phyloP scores from a whole-genome alignment of 106 monocot species.

The Apostasia shenzhenica region DNA sequence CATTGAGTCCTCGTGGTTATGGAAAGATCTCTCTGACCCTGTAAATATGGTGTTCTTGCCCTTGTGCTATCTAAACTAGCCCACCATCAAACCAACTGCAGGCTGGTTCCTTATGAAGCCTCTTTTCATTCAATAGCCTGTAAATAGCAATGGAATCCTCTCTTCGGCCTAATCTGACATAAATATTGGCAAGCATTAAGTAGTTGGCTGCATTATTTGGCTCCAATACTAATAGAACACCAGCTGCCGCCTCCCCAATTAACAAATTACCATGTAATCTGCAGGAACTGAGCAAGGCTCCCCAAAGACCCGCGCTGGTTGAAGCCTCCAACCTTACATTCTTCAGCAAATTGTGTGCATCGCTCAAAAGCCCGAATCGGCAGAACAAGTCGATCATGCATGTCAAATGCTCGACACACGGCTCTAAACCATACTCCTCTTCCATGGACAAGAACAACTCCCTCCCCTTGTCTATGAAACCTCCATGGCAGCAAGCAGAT shows the following conservation, averaged over 20 bases:
- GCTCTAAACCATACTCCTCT: conserved; percentile 33
- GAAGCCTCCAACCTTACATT: background rate
- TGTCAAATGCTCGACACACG: conserved; percentile 38
- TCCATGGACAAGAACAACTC: conserved; percentile 43
- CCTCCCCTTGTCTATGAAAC: conserved; percentile 45
- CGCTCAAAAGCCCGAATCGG: conserved; percentile 42
- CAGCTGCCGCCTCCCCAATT: conserved; percentile 44
- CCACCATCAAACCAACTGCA: conserved; percentile 37
- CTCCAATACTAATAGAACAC: conserved; percentile 31
- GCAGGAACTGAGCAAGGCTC: conserved; percentile 53
- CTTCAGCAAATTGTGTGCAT: conserved; percentile 33
- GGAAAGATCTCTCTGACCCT: too few species aligned
- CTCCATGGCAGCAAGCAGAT: conserved; percentile 63
- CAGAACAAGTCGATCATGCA: conserved; percentile 55
- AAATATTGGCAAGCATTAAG: conserved; percentile 50
- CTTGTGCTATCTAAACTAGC: background rate
- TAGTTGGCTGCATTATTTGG: conserved; percentile 60
- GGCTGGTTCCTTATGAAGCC: conserved; percentile 23
- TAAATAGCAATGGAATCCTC: conserved; percentile 34
- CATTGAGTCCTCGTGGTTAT: too few species aligned
- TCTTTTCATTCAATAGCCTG: conserved; percentile 16
- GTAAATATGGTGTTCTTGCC: too few species aligned
- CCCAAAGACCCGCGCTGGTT: conserved; percentile 35
- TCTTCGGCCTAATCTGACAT: conserved; percentile 29
- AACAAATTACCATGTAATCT: conserved; percentile 34